These are phyloP conservation scores for Aspergillus carbonarius DNA, from an alignment of 2,329 filamentous ascomycete genomes.

Conservation along the genomic window DNA sequence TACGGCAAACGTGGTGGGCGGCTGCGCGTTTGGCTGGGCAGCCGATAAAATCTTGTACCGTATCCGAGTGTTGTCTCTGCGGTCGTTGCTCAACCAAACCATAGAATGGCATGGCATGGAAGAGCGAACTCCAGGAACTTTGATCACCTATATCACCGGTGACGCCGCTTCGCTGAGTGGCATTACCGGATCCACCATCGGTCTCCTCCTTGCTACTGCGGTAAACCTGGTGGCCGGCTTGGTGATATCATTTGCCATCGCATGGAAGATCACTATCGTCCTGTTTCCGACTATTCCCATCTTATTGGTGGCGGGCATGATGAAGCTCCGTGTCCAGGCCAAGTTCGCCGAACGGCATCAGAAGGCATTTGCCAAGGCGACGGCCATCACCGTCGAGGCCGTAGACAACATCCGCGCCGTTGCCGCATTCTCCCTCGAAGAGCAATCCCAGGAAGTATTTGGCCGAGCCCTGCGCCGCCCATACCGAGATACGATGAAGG, in stretches of 20 bases:
- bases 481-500: slow-evolving; percentile 48
- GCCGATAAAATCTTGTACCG: slow-evolving; percentile 65
- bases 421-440: slow-evolving; percentile 52
- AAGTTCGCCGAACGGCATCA: slow-evolving; percentile 57
- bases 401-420: slow-evolving; percentile 53
- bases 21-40: slow-evolving; percentile 56
- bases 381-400: slow-evolving; percentile 39
- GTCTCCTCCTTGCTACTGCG: slow-evolving; percentile 65
- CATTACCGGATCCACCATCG: slow-evolving; percentile 68
- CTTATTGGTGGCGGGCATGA: slow-evolving; percentile 65
- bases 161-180: slow-evolving; percentile 66
- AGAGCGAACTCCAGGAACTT: slow-evolving; percentile 58
- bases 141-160: slow-evolving; percentile 67
- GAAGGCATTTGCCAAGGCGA: slow-evolving; percentile 51
- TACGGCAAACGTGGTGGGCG: slow-evolving; percentile 60
- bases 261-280: slow-evolving; percentile 74
- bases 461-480: slow-evolving; percentile 46
- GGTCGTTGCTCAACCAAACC: slow-evolving; percentile 64
- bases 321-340: slow-evolving; percentile 63
- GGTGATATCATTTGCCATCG: slow-evolving; percentile 66
- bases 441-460: slow-evolving; percentile 48
- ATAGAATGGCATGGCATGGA: slow-evolving; percentile 69
- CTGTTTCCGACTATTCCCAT: slow-evolving; percentile 68
- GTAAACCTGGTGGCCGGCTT: slow-evolving; percentile 68
- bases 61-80: slow-evolving; percentile 62